Base-by-base conservation (phyloP, 2,329 filamentous ascomycete species). In the Colletotrichum spinosum region DNA sequence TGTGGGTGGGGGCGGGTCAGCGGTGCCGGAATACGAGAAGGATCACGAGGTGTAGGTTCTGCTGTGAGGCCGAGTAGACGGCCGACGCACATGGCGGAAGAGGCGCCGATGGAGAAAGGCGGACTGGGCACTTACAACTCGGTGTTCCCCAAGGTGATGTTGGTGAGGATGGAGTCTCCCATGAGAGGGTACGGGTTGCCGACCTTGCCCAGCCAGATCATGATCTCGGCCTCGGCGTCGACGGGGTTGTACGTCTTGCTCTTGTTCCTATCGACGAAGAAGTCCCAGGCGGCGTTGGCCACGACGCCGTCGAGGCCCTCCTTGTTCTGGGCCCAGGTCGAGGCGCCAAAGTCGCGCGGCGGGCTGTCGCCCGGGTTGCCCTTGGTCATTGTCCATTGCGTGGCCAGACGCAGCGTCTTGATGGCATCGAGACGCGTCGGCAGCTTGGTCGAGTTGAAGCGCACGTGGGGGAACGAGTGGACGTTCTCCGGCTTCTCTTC, bases 401-500 rank as follows among this genome's bases (percentile, higher is more conserved):
- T 69, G 45, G 69, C 66, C 53, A 76, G 67, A 13, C 60, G 58
- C 41, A 76, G 64, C 54, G 71, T 62, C 52, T 71, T 71, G 57
- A 76, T 73, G 67, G 70, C 73, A 48, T 70, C 70, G 60, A 76
- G 58, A 66, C 69, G 52, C 17, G 68, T 68, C 11, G 74, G 74
- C 12, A 76, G 69, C 38, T 68, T 60, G 7, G 65, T 67, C 49
- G 71, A 69, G 35, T 69, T 69, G 53, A 76, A 69, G 49, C 74
- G 74, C 44, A 76, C 74, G 68, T 76, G 74, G 58, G 75, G 74
- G 65, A 72, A 76, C 4, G 75, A 76, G 55, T 76, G 74, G 33
- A 76, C 75, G 6, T 69, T 67, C 15, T 67, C 65, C 7, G 69
- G 67, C 42, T 72, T 63, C 52, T 67, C 68, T 8, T 69, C 69